Evolutionary conservation across 2,329 filamentous ascomycete genomes (phyloP).

Genomic region (Xylaria sp.): DNA sequence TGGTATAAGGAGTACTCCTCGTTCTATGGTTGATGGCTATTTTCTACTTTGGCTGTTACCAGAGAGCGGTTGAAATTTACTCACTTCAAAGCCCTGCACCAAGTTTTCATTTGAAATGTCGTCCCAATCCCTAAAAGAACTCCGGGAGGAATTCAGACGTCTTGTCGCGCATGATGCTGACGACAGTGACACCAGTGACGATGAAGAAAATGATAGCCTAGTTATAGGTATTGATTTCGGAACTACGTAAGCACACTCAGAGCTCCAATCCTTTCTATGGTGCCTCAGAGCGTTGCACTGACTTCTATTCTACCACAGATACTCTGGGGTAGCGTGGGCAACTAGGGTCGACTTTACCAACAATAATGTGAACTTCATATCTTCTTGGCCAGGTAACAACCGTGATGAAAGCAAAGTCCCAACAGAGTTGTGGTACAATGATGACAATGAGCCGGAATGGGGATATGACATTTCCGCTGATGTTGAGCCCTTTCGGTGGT

Average conservation of each 20-base stretch:
- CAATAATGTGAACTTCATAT: slow-evolving; percentile 1
- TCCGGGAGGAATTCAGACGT: no score
- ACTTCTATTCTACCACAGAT: slow-evolving; percentile 33
- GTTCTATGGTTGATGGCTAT: no score
- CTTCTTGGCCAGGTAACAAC: slow-evolving; percentile 7
- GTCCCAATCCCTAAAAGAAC: no score
- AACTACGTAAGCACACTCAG: slow-evolving; percentile 44
- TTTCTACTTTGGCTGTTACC: no score
- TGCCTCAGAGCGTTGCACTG: neutral
- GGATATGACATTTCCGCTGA: slow-evolving; percentile 41
- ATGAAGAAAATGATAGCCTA: slow-evolving; percentile 23
- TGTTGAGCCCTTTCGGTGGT: slow-evolving; percentile 44
- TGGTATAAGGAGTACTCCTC: no score
- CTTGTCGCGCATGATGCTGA: no score
- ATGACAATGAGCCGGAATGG: slow-evolving; percentile 32
- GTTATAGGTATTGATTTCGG: slow-evolving; percentile 50
- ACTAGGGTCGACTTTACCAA: slow-evolving; percentile 19
- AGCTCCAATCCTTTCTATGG: neutral
- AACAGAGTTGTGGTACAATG: slow-evolving; percentile 39
- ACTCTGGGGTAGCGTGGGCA: slow-evolving; percentile 47
- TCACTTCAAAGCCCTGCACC: no score
- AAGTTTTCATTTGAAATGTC: no score
- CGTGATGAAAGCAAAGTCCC: slow-evolving; percentile 40
- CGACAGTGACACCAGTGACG: neutral
- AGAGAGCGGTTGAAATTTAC: no score